These are phyloP conservation scores for Xylariaceae sp. DNA, from an alignment of 2,329 filamentous ascomycete genomes.

Conservation along the genomic window DNA sequence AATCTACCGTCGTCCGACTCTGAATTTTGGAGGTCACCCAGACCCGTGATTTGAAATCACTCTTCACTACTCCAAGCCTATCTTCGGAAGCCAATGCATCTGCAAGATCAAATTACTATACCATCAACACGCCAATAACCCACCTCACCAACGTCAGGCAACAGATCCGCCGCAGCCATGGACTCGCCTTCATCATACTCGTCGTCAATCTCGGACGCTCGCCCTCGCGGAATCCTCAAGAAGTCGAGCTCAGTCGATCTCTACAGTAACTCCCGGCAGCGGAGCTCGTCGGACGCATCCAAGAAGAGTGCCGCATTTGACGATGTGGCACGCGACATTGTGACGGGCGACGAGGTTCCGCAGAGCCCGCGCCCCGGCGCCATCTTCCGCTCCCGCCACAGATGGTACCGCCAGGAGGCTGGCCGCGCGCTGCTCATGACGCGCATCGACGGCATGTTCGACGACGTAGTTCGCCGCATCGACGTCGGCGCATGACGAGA, in stretches of 20 bases:
- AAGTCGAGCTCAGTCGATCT: slow-evolving; percentile 11
- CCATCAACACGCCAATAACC: too few relatives aligned
- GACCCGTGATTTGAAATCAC: too few relatives aligned
- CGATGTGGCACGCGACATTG: slow-evolving; percentile 15
- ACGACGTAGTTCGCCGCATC: slow-evolving; percentile 13
- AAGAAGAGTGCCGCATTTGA: slow-evolving; percentile 14
- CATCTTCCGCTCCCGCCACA: slow-evolving; percentile 15
- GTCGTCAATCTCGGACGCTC: too few relatives aligned
- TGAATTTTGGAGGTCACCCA: too few relatives aligned
- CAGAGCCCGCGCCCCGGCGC: slow-evolving; percentile 11
- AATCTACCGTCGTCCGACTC: too few relatives aligned
- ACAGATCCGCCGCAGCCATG: too few relatives aligned
- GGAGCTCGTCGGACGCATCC: slow-evolving; percentile 12
- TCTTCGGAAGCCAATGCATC: too few relatives aligned
- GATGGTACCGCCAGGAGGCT: slow-evolving; percentile 14
- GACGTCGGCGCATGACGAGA: slow-evolving; percentile 5
- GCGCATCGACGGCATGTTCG: slow-evolving; percentile 14
- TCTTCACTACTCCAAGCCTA: too few relatives aligned
- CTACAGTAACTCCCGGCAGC: slow-evolving; percentile 5
- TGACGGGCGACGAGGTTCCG: slow-evolving; percentile 14
- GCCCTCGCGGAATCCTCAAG: slow-evolving; percentile 17
- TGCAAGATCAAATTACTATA: too few relatives aligned
- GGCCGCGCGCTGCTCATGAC: slow-evolving; percentile 13
- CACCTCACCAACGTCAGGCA: too few relatives aligned
- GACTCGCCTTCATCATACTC: too few relatives aligned